Conservation (phyloP, 352 stramenopile species). For the Globisporangium cylindrosporum region DNA sequence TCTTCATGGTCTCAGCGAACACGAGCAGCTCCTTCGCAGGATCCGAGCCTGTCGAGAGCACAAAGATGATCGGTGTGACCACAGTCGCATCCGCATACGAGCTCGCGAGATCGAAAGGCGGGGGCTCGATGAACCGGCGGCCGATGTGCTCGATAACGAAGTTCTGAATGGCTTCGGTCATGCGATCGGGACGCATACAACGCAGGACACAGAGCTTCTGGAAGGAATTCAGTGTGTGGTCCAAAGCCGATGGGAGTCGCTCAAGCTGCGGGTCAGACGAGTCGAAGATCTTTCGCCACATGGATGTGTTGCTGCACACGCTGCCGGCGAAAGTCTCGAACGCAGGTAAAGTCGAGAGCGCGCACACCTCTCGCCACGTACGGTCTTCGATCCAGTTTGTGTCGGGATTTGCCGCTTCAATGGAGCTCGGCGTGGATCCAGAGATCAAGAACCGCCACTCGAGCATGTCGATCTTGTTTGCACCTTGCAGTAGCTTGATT, state of each 20-base stretch:
- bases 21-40: constrained; percentile 85
- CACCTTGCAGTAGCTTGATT: constrained; percentile 81
- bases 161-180: constrained; percentile 72
- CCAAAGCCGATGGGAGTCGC: constrained; percentile 27
- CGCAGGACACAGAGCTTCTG: constrained; percentile 60
- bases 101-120: constrained; percentile 76
- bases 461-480: constrained; percentile 76
- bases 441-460: constrained; percentile 95
- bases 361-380: constrained; percentile 36
- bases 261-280: constrained; percentile 38
- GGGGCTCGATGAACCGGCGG: constrained; percentile 79
- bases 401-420: constrained; percentile 26
- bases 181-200: constrained; percentile 55
- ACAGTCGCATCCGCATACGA: constrained; percentile 85
- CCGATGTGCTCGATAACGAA: constrained; percentile 85
- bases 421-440: constrained; percentile 56
- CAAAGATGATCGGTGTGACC: constrained; percentile 89
- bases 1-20: constrained; percentile 85
- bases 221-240: constrained; percentile 35
- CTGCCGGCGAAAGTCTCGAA: constrained; percentile 28
- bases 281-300: constrained; percentile 47
- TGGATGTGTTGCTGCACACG: constrained; percentile 21
- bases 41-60: constrained; percentile 87
- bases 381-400: constrained; percentile 38
- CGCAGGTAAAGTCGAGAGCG: constrained; percentile 33